A percentile compares a stretch with the other conserved stretches of the same genome.
Evolutionary conservation across 208 protist species (phyloP).

Genomic region (Tritrichomonas musculus): DNA sequence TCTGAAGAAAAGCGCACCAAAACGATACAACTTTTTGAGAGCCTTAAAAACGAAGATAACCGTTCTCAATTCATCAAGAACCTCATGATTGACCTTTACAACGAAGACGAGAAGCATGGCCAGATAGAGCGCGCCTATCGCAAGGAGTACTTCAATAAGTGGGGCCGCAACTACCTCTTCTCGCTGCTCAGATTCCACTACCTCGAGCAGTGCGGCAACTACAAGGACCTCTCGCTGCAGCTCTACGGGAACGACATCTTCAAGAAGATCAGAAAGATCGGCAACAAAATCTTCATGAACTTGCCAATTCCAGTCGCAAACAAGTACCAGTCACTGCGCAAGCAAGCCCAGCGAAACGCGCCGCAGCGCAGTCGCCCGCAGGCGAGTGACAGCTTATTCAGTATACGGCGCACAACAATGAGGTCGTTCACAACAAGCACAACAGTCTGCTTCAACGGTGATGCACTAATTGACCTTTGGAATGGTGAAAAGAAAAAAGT

Average conservation of each 20-base stretch:
- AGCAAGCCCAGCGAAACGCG: no score
- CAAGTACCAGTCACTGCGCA: no score
- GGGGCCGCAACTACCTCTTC: not conserved
- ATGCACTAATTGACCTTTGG: not conserved
- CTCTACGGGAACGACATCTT: not conserved
- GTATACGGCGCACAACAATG: no score
- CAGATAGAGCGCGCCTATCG: not conserved
- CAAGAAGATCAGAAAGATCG: not conserved
- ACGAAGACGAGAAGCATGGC: not conserved
- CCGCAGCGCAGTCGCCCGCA: no score
- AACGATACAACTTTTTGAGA: no score
- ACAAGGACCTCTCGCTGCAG: not conserved
- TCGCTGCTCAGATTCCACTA: not conserved
- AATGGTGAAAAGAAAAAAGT: not conserved
- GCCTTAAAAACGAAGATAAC: not conserved
- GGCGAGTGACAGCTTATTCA: no score
- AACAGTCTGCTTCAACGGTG: not conserved
- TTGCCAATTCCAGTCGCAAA: no score
- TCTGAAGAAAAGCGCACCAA: no score
- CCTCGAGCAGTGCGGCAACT: not conserved
- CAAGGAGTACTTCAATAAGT: not conserved
- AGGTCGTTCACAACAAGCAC: no score
- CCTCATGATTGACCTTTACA: not conserved
- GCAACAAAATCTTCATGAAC: not conserved
- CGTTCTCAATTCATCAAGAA: not conserved